Conservation (phyloP, 306 rosid genomes). For the Vigna mungo region DNA sequence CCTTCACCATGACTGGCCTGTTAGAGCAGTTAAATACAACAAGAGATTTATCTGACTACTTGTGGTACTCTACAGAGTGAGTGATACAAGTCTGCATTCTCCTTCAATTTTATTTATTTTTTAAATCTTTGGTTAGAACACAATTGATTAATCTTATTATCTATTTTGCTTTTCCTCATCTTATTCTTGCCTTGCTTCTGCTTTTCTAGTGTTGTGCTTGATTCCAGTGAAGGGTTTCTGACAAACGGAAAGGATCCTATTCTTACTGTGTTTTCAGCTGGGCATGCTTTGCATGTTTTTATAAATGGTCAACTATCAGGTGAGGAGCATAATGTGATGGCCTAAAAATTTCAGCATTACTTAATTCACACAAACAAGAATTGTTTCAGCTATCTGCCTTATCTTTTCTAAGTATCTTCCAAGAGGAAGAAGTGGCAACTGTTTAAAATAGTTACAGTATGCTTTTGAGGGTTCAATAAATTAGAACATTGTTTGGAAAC, state of each 20-base stretch:
- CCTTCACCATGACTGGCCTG: constrained; percentile 79
- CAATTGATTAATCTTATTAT: constrained; percentile 12
- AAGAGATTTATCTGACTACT: constrained; percentile 84
- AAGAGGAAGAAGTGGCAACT: neutral
- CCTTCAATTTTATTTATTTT: neutral
- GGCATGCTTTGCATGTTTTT: constrained; percentile 95
- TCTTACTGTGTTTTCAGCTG: constrained; percentile 87
- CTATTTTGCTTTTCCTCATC: constrained; percentile 22
- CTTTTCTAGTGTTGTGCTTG: constrained; percentile 70
- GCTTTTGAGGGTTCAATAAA: constrained; percentile 11
- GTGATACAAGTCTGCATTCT: constrained; percentile 44
- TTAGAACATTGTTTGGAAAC: constrained; percentile 28
- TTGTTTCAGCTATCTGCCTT: neutral
- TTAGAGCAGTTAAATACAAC: constrained; percentile 97
- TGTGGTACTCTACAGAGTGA: constrained; percentile 99
- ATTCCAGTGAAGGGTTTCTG: constrained; percentile 75
- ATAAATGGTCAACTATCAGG: constrained; percentile 87
- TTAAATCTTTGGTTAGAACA: neutral
- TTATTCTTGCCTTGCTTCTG: constrained; percentile 25
- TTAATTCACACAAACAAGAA: constrained; percentile 1
- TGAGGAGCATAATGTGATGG: constrained; percentile 42
- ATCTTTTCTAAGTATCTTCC: neutral
- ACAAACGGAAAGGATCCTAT: constrained; percentile 68
- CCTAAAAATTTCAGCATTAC: constrained; percentile 8
- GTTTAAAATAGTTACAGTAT: neutral